A percentile compares a stretch with the other conserved stretches of the same genome.
Evolutionary conservation across 2,329 filamentous ascomycete species (phyloP).

Genomic region (Stagonosporopsis chrysanthemi): DNA sequence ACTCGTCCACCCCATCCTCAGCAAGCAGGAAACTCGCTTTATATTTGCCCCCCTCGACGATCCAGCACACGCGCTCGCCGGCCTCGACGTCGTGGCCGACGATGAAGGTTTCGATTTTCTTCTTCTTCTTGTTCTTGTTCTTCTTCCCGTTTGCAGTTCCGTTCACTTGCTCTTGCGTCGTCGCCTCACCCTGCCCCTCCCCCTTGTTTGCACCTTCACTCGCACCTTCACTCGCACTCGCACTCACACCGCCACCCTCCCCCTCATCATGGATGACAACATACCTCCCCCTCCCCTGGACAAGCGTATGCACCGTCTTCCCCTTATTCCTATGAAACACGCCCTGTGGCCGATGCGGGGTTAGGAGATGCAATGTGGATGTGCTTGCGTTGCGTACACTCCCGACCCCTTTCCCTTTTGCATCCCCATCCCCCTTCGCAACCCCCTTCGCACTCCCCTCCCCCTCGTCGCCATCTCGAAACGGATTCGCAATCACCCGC

Average conservation of each 20-base stretch:
- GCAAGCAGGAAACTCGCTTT: constrained; percentile 68
- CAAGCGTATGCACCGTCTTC: constrained; percentile 70
- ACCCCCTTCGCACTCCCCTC: no score
- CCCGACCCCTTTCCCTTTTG: no score
- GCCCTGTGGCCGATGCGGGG: constrained; percentile 62
- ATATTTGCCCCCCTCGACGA: constrained; percentile 72
- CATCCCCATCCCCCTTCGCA: no score
- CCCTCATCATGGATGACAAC: constrained; percentile 67
- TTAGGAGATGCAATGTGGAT: constrained; percentile 71
- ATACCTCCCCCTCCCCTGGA: constrained; percentile 69
- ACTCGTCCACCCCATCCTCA: constrained; percentile 50
- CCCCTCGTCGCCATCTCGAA: no score
- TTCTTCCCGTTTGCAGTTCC: neutral
- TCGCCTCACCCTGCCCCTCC: neutral
- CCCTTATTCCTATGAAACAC: constrained; percentile 70
- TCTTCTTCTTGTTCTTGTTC: constrained; percentile 44
- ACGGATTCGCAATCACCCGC: constrained; percentile 61
- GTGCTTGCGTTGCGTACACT: constrained; percentile 65
- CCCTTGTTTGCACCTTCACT: constrained; percentile 24
- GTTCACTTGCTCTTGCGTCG: no score
- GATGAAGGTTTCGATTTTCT: constrained; percentile 68
- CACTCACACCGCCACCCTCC: constrained; percentile 38
- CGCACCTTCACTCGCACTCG: no score
- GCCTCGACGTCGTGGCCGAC: constrained; percentile 65
- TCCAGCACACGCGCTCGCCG: constrained; percentile 72